Percentiles rank a stretch among this genome's conserved stretches.
These are phyloP conservation scores for Cytospora mali DNA, from an alignment of 2,329 filamentous ascomycete species.

Conservation along the genomic window DNA sequence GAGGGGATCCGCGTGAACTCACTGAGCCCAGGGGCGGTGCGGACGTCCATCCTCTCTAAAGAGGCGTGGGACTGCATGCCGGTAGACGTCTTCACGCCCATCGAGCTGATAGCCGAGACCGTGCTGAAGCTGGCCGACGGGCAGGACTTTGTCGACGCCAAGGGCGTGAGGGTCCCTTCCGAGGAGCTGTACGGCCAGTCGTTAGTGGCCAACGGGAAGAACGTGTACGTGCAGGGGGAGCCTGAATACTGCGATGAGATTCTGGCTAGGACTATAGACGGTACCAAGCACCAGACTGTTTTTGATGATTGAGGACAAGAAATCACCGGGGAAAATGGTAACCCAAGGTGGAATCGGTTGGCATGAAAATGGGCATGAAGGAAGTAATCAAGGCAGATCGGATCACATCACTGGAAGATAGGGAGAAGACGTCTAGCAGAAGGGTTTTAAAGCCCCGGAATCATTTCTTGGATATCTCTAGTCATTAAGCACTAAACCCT, in stretches of 20 bases:
- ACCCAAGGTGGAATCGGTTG: neutral
- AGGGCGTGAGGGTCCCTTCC: slow-evolving; percentile 1
- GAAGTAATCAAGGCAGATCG: too few relatives aligned
- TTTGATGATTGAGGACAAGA: neutral
- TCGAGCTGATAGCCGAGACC: slow-evolving; percentile 6
- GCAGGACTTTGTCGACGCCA: slow-evolving; percentile 16
- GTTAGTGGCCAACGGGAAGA: slow-evolving; percentile 19
- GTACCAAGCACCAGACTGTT: neutral
- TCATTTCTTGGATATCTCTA: neutral
- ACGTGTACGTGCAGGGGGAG: slow-evolving; percentile 11
- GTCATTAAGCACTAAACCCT: neutral
- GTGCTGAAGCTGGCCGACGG: slow-evolving; percentile 20
- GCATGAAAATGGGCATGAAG: too few relatives aligned
- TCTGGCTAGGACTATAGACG: slow-evolving; percentile 8
- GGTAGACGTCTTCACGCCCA: slow-evolving; percentile 18
- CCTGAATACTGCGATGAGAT: slow-evolving; percentile 15
- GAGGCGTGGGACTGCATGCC: slow-evolving; percentile 10
- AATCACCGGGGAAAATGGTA: neutral
- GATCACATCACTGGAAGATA: too few relatives aligned
- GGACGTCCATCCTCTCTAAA: slow-evolving; percentile 12
- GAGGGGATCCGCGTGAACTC: slow-evolving; percentile 24
- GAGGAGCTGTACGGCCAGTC: slow-evolving; percentile 21
- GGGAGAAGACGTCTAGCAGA: too few relatives aligned
- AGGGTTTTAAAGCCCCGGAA: too few relatives aligned
- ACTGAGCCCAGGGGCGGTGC: slow-evolving; percentile 20